Conservation (phyloP, 1,139 yeast species). For the Zygoascus hellenicus region DNA sequence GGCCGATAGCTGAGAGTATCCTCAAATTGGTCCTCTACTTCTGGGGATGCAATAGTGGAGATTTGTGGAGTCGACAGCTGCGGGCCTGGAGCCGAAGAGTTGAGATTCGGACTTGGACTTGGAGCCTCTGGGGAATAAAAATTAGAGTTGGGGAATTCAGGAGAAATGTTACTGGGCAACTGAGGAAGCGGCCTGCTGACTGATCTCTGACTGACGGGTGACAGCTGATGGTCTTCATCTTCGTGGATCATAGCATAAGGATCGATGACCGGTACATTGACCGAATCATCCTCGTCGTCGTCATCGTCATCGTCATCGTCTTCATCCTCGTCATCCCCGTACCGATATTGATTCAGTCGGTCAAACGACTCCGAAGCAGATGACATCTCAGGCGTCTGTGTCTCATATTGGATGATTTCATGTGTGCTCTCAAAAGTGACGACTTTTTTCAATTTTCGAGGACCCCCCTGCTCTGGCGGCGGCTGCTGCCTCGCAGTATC, state of each 20-base stretch:
- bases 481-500: constrained; percentile 26
- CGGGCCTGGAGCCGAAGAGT: background rate
- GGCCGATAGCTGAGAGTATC: constrained; percentile 12
- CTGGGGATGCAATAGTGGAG: constrained; percentile 1
- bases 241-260: constrained; percentile 15
- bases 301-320: constrained; percentile 20
- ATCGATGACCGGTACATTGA: constrained; percentile 23
- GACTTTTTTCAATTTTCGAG: constrained; percentile 26
- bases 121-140: background rate
- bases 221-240: background rate
- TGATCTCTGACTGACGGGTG: background rate
- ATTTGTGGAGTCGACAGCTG: background rate
- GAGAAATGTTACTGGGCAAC: constrained; percentile 15
- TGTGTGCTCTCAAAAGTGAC: constrained; percentile 34
- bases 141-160: constrained; percentile 1
- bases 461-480: constrained; percentile 25
- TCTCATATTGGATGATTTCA: constrained; percentile 41
- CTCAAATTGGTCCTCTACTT: constrained; percentile 10
- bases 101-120: background rate
- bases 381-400: constrained; percentile 36
- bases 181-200: constrained; percentile 23
- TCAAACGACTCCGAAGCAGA: constrained; percentile 13
- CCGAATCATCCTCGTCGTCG: constrained; percentile 13
- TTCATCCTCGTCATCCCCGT: constrained; percentile 23
- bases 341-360: constrained; percentile 9